Evolutionary conservation across 164 flowering plant genomes (phyloP).

Genomic region (Warburgia ugandensis): DNA sequence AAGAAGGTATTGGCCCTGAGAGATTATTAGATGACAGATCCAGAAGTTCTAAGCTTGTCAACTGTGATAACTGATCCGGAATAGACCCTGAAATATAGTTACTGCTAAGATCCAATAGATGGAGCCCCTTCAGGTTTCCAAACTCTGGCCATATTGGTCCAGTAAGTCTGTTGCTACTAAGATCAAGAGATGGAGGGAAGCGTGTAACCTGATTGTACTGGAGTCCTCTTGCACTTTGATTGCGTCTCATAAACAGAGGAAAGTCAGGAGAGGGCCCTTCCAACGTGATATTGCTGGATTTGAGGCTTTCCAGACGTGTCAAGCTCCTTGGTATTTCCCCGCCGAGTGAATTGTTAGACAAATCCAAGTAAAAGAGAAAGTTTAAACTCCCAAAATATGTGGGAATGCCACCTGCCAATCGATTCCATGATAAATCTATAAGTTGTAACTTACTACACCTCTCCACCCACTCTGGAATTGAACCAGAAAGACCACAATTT

Average conservation of each 20-base stretch:
- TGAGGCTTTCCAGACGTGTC: constrained; percentile 15
- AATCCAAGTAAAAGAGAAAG: constrained; percentile 22
- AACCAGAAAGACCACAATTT: constrained; percentile 57
- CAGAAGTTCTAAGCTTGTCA: constrained; percentile 17
- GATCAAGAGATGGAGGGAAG: constrained; percentile 16
- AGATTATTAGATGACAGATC: constrained; percentile 19
- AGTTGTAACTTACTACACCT: constrained; percentile 44
- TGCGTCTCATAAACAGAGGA: constrained; percentile 8
- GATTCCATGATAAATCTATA: constrained; percentile 85
- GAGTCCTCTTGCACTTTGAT: neutral
- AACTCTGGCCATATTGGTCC: constrained; percentile 19
- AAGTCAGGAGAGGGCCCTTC: neutral
- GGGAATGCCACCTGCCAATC: constrained; percentile 43
- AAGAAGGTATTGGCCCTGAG: constrained; percentile 18
- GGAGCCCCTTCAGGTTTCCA: constrained; percentile 15
- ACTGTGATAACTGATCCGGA: constrained; percentile 11
- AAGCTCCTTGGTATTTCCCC: constrained; percentile 19
- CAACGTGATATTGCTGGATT: neutral
- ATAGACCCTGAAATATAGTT: constrained; percentile 12
- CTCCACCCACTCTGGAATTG: constrained; percentile 55
- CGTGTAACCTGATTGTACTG: constrained; percentile 14
- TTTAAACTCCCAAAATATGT: constrained; percentile 17
- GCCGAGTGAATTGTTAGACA: constrained; percentile 21
- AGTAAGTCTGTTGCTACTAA: constrained; percentile 11
- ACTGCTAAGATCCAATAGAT: constrained; percentile 12